Evolutionary conservation across 2,329 filamentous ascomycete genomes (phyloP), one percentile per base, ranked within the genome.

Genomic region (Talaromyces rugulosus): DNA sequence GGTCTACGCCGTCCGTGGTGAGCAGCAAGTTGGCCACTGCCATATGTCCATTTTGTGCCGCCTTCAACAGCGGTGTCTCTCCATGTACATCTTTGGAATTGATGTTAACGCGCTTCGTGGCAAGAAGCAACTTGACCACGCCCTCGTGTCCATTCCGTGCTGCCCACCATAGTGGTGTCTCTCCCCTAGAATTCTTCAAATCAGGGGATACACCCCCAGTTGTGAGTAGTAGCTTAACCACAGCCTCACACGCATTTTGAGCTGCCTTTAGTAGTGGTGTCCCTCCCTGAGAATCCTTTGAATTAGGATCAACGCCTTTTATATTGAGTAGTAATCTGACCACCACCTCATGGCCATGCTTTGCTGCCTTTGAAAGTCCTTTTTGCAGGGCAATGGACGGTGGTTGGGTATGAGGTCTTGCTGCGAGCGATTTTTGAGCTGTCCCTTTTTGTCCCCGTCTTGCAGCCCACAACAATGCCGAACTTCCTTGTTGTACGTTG

Each of bases 401-500:
- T 23, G 42, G 18, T 6, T 47, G 42, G 8, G 42, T 11, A 47
- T 47, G 14, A 47, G 16, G 7, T 23, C 30, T 33, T 1, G 53
- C 55, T 40, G 23, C n/a, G 31, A 58, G 16, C 31, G 44, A 52
- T 16, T 57, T 57, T 23, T 40, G 18, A 51, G 47, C 59, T 1
- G 55, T 53, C 23, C 3, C 31, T n/a, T 18, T 18, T 18, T 56
- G 40, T 5, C 59, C 59, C 27, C 42, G 31, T 44, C 57, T 58
- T 16, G 59, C 59, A 33, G 59, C 59, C 54, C 54, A 61, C 14
- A 58, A 47, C 27, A 61, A 42, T 42, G 54, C 58, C 11, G 34
- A 50, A 3, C 58, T 30, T 7, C 42, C 27, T 12, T 27, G 2
- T 27, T 52, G 52, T 18, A 30, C 27, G 18, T 60, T 47, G 9